Evolutionary conservation across 257 asterid genomes (phyloP).

Genomic region (Voacanga thouarsii): DNA sequence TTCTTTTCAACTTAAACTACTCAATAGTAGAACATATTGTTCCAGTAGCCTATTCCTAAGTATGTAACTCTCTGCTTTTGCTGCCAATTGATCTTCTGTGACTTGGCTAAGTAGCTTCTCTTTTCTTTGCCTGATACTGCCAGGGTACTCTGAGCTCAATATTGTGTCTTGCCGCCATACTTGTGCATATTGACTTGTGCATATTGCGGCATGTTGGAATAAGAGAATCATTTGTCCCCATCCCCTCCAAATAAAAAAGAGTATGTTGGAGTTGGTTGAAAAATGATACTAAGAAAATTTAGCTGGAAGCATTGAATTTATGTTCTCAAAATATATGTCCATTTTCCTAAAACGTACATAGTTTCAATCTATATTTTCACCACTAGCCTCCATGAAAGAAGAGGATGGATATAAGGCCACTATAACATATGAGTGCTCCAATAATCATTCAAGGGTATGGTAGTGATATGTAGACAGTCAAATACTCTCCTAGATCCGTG

Average conservation of each 20-base stretch:
- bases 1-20: background rate
- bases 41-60: background rate
- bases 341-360: background rate
- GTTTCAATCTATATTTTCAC: background rate
- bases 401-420: background rate
- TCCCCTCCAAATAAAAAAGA: background rate
- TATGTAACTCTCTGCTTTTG: background rate
- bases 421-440: background rate
- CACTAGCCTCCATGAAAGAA: background rate
- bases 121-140: background rate
- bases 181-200: no score
- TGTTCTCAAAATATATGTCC: background rate
- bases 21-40: background rate
- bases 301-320: background rate
- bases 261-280: background rate
- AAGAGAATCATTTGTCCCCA: background rate
- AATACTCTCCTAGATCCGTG: background rate
- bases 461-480: background rate
- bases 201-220: background rate
- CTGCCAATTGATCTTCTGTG: background rate
- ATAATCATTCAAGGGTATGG: background rate
- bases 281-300: background rate
- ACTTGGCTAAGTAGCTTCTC: background rate
- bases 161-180: background rate
- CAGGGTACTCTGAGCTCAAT: background rate